Percentiles rank a stretch among this genome's conserved stretches.
Evolutionary conservation across 148 eudicot genomes (phyloP).

Genomic region (Camellia sinensis): DNA sequence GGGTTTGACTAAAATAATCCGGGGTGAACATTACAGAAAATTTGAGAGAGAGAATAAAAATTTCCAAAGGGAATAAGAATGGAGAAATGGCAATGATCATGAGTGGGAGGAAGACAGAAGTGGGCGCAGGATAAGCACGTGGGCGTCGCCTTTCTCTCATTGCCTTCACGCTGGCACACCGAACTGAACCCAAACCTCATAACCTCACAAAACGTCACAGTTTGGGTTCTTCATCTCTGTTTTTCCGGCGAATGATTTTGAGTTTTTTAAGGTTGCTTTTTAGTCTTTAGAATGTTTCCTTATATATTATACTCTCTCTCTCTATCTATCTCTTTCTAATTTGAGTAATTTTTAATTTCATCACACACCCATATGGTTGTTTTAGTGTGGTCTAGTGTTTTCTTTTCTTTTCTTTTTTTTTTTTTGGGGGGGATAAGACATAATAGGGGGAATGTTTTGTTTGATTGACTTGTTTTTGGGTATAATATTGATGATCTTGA

Average conservation of each 20-base stretch:
- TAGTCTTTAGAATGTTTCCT: neutral
- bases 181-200: neutral
- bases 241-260: constrained; percentile 24
- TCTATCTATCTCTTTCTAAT: constrained; percentile 12
- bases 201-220: constrained; percentile 1
- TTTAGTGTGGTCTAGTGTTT: neutral
- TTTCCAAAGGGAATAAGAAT: neutral
- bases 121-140: constrained; percentile 45
- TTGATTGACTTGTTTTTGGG: neutral
- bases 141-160: constrained; percentile 35
- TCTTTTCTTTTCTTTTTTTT: neutral
- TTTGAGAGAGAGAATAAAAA: neutral
- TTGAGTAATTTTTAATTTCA: neutral
- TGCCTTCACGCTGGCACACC: constrained; percentile 28
- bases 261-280: constrained; percentile 14
- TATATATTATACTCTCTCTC: constrained; percentile 19
- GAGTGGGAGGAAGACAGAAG: constrained; percentile 25
- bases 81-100: constrained; percentile 22
- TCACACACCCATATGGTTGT: neutral
- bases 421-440: no score
- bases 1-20: constrained; percentile 21
- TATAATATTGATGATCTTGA: constrained; percentile 24
- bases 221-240: neutral
- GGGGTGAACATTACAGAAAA: neutral
- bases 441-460: neutral